Percentiles rank a stretch among this genome's conserved stretches.
phyloP scores from a whole-genome alignment of 2,329 filamentous ascomycete species.

The Aspergillus quadricinctus region DNA sequence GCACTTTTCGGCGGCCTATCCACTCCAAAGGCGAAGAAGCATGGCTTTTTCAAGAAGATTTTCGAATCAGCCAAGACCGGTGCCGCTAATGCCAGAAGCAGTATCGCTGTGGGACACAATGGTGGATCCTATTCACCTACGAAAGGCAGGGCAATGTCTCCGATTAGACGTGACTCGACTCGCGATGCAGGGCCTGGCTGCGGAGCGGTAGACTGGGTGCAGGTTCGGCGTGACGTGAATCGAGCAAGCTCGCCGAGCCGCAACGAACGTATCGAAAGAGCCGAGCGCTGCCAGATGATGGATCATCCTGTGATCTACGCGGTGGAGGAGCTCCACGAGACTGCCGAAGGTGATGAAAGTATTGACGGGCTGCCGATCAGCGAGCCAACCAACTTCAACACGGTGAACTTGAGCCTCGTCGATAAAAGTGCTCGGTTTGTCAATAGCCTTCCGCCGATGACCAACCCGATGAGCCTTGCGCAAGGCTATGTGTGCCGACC shows the following conservation, averaged over 20 bases:
- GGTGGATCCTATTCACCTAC: slow-evolving; percentile 44
- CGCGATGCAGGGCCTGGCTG: slow-evolving; percentile 66
- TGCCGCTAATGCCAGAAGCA: slow-evolving; percentile 82
- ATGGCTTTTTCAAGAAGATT: slow-evolving; percentile 93
- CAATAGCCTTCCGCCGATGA: slow-evolving; percentile 73
- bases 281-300: slow-evolving; percentile 90
- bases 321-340: slow-evolving; percentile 80
- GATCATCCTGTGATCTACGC: slow-evolving; percentile 84
- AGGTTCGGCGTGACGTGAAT: slow-evolving; percentile 92
- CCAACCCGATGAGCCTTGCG: slow-evolving; percentile 75
- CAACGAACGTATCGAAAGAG: slow-evolving; percentile 78
- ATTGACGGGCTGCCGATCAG: slow-evolving; percentile 78
- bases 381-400: slow-evolving; percentile 75
- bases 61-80: slow-evolving; percentile 91
- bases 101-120: slow-evolving; percentile 63
- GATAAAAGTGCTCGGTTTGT: slow-evolving; percentile 96
- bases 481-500: slow-evolving; percentile 91
- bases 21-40: slow-evolving; percentile 72
- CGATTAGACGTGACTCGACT: slow-evolving; percentile 48
- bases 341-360: slow-evolving; percentile 84
- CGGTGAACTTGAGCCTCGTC: slow-evolving; percentile 76
- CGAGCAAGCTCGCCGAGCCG: slow-evolving; percentile 88
- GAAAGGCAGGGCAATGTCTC: slow-evolving; percentile 47
- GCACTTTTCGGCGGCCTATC: slow-evolving; percentile 72
- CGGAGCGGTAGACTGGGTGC: slow-evolving; percentile 78